Evolutionary conservation across 140 eudicot genomes (phyloP).

Genomic region (Bidens hawaiensis): DNA sequence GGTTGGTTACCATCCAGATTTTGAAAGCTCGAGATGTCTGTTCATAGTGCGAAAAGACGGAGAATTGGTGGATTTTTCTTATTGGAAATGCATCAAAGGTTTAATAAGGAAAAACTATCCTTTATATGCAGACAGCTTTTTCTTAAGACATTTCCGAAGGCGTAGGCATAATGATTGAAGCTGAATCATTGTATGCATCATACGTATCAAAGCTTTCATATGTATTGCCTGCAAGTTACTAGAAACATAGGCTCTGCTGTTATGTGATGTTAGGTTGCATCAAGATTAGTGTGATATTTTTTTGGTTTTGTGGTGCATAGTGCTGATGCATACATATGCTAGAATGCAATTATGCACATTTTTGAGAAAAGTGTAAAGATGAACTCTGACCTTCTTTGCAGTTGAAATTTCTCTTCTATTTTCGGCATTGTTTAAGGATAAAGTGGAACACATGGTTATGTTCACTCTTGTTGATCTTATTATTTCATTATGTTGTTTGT

Average conservation of each 20-base stretch:
- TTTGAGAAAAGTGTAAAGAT: slow-evolving; percentile 31
- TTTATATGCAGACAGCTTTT: slow-evolving; percentile 79
- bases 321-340: slow-evolving; percentile 20
- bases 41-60: slow-evolving; percentile 89
- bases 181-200: slow-evolving; percentile 1
- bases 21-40: slow-evolving; percentile 76
- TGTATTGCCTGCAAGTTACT: slow-evolving; percentile 3
- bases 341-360: slow-evolving; percentile 25
- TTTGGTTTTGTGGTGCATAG: slow-evolving; percentile 5
- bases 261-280: slow-evolving; percentile 23
- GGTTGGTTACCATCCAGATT: slow-evolving; percentile 93
- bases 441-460: background rate
- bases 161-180: slow-evolving; percentile 58
- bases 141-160: slow-evolving; percentile 73
- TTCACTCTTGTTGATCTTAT: slow-evolving; percentile 6
- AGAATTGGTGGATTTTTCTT: slow-evolving; percentile 79
- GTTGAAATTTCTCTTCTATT: slow-evolving; percentile 2
- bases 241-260: slow-evolving; percentile 6
- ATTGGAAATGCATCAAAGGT: slow-evolving; percentile 97
- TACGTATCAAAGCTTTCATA: slow-evolving; percentile 6
- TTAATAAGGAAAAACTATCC: slow-evolving; percentile 88
- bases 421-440: slow-evolving; percentile 12
- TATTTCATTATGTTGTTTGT: background rate
- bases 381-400: slow-evolving; percentile 24
- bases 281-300: slow-evolving; percentile 16